A percentile compares a stretch with the other conserved stretches of the same genome.
Evolutionary conservation across 2,329 filamentous ascomycete genomes (phyloP).

Genomic region (Monosporascus ibericus): DNA sequence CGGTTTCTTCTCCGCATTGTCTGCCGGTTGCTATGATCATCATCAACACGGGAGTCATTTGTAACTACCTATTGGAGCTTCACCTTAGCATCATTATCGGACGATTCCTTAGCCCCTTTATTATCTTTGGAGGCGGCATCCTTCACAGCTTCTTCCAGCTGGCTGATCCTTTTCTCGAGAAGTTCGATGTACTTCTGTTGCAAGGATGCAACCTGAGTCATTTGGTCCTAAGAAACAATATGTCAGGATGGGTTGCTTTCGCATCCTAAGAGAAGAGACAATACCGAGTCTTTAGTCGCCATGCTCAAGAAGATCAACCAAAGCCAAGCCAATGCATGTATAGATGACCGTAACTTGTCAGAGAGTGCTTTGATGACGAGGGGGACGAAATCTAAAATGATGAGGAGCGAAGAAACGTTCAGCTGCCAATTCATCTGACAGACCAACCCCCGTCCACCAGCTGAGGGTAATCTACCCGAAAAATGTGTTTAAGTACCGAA

Average conservation of each 20-base stretch:
- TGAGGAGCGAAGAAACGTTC: too few species aligned
- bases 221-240: not conserved
- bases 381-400: too few species aligned
- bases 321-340: too few species aligned
- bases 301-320: not conserved
- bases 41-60: not conserved
- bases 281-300: not conserved
- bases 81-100: not conserved
- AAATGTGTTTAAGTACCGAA: too few species aligned
- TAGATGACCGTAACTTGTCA: too few species aligned
- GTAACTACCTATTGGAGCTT: not conserved
- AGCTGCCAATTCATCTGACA: too few species aligned
- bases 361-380: too few species aligned
- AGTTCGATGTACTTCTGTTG: conserved; percentile 3
- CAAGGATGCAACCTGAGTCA: not conserved
- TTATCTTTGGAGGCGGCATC: not conserved
- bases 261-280: too few species aligned
- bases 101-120: not conserved
- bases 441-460: too few species aligned
- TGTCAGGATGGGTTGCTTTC: not conserved
- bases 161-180: conserved; percentile 1
- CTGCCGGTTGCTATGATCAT: not conserved
- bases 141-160: conserved; percentile 1
- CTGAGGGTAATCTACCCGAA: too few species aligned
- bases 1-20: not conserved